phyloP scores from a whole-genome alignment of 768 basidiomycete species.

The Tricholomella constricta region DNA sequence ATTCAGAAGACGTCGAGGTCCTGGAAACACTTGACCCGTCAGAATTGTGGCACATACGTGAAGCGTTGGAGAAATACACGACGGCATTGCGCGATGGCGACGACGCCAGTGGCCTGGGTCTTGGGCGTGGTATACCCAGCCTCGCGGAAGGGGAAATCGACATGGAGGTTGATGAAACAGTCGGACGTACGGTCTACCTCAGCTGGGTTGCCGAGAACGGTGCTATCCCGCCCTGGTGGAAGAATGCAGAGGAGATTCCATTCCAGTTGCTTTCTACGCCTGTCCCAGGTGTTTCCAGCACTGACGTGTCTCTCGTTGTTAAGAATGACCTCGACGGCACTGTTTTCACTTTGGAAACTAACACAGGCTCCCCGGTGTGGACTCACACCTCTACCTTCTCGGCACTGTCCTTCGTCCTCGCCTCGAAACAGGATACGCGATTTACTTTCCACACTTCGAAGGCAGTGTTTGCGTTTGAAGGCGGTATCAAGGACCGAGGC shows the following conservation, averaged over 20 bases:
- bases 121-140: conserved; percentile 73
- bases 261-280: conserved; percentile 68
- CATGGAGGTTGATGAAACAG: conserved; percentile 78
- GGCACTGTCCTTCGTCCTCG: conserved; percentile 91
- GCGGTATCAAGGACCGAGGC: conserved; percentile 62
- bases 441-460: conserved; percentile 76
- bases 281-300: conserved; percentile 52
- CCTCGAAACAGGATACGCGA: conserved; percentile 87
- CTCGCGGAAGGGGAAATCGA: conserved; percentile 89
- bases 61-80: conserved; percentile 87
- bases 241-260: conserved; percentile 34
- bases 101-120: conserved; percentile 62
- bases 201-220: conserved; percentile 69
- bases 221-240: conserved; percentile 43
- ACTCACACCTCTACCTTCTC: conserved; percentile 81
- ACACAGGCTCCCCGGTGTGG: conserved; percentile 48
- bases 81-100: conserved; percentile 55
- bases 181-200: conserved; percentile 64
- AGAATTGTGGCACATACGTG: conserved; percentile 76
- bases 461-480: conserved; percentile 82
- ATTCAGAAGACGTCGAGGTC: conserved; percentile 62
- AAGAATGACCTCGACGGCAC: conserved; percentile 78
- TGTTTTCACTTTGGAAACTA: conserved; percentile 50
- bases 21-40: conserved; percentile 88
- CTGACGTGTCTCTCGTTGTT: conserved; percentile 51